These are phyloP conservation scores for Penicillium pulvis DNA, from an alignment of 495 filamentous ascomycete species.

Conservation along the genomic window DNA sequence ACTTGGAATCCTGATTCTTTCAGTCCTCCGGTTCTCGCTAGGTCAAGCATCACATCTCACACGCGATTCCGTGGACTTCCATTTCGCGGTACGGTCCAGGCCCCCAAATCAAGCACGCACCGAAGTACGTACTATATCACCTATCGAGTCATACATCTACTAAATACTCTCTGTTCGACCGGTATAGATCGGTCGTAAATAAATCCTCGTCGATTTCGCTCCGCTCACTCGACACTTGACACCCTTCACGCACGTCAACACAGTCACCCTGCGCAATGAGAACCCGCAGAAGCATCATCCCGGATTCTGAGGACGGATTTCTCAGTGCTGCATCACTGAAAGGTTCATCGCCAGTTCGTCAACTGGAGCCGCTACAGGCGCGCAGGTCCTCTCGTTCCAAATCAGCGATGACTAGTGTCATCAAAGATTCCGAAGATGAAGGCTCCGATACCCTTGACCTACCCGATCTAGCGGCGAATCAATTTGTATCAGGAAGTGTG, in stretches of 20 bases:
- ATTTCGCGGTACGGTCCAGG: background rate
- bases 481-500: slow-evolving; percentile 10
- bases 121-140: background rate
- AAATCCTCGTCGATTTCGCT: background rate
- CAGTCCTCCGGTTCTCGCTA: background rate
- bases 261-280: slow-evolving; percentile 12
- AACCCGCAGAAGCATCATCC: slow-evolving; percentile 19
- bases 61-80: background rate
- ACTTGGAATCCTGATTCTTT: background rate
- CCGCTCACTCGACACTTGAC: background rate
- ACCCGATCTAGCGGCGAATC: slow-evolving; percentile 3
- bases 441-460: slow-evolving; percentile 12
- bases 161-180: background rate
- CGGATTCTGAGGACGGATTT: slow-evolving; percentile 27
- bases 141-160: background rate
- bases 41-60: background rate
- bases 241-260: background rate
- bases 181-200: background rate
- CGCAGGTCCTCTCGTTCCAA: slow-evolving; percentile 27
- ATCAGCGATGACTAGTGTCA: slow-evolving; percentile 15
- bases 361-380: slow-evolving; percentile 24
- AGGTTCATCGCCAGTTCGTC: slow-evolving; percentile 23
- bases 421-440: slow-evolving; percentile 32
- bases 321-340: slow-evolving; percentile 21
- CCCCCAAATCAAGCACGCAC: background rate